phyloP scores from a whole-genome alignment of 805 yeast genomes.

The Teunomyces pallodes region DNA sequence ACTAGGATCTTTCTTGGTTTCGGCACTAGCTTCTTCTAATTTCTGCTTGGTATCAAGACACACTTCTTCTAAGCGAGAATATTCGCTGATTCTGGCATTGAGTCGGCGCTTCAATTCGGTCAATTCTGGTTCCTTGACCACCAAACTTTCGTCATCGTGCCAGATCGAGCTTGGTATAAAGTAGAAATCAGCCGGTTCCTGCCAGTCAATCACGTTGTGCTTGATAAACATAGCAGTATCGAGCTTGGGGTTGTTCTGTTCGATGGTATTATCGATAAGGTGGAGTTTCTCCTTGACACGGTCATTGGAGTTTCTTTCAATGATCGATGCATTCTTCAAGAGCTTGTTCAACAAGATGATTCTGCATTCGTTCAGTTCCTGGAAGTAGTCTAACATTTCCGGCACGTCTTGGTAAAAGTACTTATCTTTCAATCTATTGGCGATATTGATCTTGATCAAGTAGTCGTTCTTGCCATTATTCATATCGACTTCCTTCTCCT shows the following conservation, averaged over 20 bases:
- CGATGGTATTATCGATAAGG: slow-evolving; percentile 53
- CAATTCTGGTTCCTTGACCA: slow-evolving; percentile 58
- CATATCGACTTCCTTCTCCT: slow-evolving; percentile 75
- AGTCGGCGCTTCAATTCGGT: slow-evolving; percentile 53
- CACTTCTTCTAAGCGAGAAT: slow-evolving; percentile 37
- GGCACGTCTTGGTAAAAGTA: slow-evolving; percentile 92
- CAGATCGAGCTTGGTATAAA: slow-evolving; percentile 89
- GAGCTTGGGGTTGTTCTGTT: slow-evolving; percentile 66
- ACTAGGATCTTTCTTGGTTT: slow-evolving; percentile 30
- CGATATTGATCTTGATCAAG: slow-evolving; percentile 73
- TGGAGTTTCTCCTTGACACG: slow-evolving; percentile 50
- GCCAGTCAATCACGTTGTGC: slow-evolving; percentile 76
- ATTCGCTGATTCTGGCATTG: slow-evolving; percentile 37
- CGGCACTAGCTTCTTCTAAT: slow-evolving; percentile 42
- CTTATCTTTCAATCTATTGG: slow-evolving; percentile 90
- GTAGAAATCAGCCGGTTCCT: slow-evolving; percentile 80
- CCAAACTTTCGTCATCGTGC: slow-evolving; percentile 90
- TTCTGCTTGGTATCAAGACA: slow-evolving; percentile 51
- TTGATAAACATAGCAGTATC: slow-evolving; percentile 91
- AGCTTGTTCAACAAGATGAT: slow-evolving; percentile 69
- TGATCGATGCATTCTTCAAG: slow-evolving; percentile 55
- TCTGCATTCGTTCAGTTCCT: slow-evolving; percentile 78
- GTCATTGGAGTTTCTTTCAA: slow-evolving; percentile 53
- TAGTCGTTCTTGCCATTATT: slow-evolving; percentile 83
- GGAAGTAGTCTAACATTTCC: slow-evolving; percentile 79